Evolutionary conservation across 2,329 filamentous ascomycete genomes (phyloP), one percentile per base, ranked within the genome.

Genomic region (Hypomyces rosellus): DNA sequence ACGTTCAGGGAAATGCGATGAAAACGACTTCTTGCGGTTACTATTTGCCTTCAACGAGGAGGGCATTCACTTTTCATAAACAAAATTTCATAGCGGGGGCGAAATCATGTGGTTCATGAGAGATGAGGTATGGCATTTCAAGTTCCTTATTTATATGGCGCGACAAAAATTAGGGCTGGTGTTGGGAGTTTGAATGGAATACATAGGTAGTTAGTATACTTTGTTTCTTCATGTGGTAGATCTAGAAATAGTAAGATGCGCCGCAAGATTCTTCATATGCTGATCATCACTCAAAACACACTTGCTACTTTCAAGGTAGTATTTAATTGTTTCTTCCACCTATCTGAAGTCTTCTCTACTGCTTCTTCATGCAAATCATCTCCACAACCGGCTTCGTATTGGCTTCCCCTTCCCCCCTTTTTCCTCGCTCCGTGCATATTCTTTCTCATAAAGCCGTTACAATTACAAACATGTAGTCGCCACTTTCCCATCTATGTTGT

Each of bases 1-100:
- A 72, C 77, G 92, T 57, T 81, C 91, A 11, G 80, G 89, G 54
- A 85, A 93, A 74, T 95, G 90, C 63, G 90, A 96, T 63, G 89
- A 97, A 71, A 91, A 87, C 47, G 91, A 96, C 61, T 97, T 96
- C 64, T 70, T 99, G 65, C 85, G 84, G 59, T 68, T 96, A 57
- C 70, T 96, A 37, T 78, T 75, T 58, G 86, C 87, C 2, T 96
- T 96, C 69, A 96, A 96, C 65, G 82, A 89, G 57, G 89, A 95
- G 65, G 89, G 89, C 25, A 92, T 97, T 53, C 92, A 96, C 72
- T 97, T 97, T 67, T 86, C 81, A 55, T 90, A 68, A 74, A 41
- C 18, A 20, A 20, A 20, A 41, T 16, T 30, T 30, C 9, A 30
- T 30, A 30, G 6, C 25, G 8, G 6, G 6, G 25, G 25, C 6